Base-by-base conservation (phyloP, 2,329 filamentous ascomycete species). In the Canariomyces notabilis region DNA sequence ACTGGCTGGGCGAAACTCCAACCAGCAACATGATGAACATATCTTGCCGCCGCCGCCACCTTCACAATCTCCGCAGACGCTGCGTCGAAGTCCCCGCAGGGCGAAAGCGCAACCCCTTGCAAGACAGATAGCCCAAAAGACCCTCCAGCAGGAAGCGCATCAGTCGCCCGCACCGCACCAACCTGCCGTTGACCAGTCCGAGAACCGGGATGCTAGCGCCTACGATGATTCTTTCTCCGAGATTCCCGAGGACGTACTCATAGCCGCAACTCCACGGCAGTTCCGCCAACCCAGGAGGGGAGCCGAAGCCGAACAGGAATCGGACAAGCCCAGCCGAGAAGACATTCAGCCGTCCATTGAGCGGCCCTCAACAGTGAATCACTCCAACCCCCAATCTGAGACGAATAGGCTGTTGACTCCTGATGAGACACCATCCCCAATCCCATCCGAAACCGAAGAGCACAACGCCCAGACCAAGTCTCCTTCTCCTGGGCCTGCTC, bases 201-300 rank as follows among this genome's bases (percentile, higher is more conserved):
- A 49, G 36, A 5, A 37, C 32, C 8, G 42, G 53, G 1, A 58
- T 2, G 60, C 63, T 2, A 62, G 61, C 32, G 40, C 60, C 21
- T 75, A 77, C 36, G 73, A 79, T 1, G 76, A 80, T 51, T 77
- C 75, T 0, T 80, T 80, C 53, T 80, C 76, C 0, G 74, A 77
- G 42, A 76, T 80, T 14, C 75, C 77, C 1, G 69, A 75, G 14
- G 67, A 61, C 4, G 63, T 78, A 2, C 67, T 80, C 4, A 67
- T 66, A 12, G 73, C 73, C 21, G 76, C 74, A 4, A 76, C 70
- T 1, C 75, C 71, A 1, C 61, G 59, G 21, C 67, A 57, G 14
- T 51, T 58, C 2, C 53, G 44, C 37, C 51, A 49, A 34, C 19
- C 44, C n/a, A n/a, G n/a, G n/a, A n/a, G n/a, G n/a, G 37, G 29